A percentile compares a stretch with the other conserved stretches of the same genome.
Conservation (phyloP, 2,329 filamentous ascomycete genomes). For the Daldinia eschscholtzii region DNA sequence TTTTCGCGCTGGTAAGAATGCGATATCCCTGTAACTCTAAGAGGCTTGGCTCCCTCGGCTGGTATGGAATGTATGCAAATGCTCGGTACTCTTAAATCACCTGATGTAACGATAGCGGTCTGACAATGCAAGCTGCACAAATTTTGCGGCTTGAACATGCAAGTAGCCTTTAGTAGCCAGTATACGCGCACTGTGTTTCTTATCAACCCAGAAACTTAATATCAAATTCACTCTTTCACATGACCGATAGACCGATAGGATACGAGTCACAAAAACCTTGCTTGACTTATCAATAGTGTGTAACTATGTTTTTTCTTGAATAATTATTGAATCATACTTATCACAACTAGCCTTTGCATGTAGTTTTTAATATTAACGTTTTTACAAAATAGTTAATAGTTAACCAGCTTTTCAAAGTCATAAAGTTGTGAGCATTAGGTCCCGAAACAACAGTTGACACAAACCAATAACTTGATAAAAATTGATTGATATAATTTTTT, state of each 20-base stretch:
- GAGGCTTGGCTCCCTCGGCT: conserved; percentile 36
- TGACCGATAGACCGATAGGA: not conserved
- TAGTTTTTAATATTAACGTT: not conserved
- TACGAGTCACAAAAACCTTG: not conserved
- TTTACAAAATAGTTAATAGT: not conserved
- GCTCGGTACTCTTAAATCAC: conserved; percentile 46
- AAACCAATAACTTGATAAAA: not conserved
- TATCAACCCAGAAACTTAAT: not conserved
- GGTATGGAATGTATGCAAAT: conserved; percentile 44
- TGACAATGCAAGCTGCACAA: conserved; percentile 49
- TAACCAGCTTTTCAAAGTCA: not conserved
- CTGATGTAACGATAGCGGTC: conserved; percentile 48
- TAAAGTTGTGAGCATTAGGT: not conserved
- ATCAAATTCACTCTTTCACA: not conserved
- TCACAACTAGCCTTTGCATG: not conserved
- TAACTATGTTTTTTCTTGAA: not conserved
- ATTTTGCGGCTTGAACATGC: conserved; percentile 42
- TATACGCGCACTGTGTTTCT: conserved; percentile 42
- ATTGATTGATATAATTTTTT: not conserved
- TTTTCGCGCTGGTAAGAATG: conserved; percentile 38
- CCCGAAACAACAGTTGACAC: not conserved
- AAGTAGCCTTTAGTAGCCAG: conserved; percentile 49
- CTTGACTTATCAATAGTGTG: not conserved
- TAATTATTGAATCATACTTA: not conserved
- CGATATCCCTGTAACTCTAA: conserved; percentile 30